phyloP scores from a whole-genome alignment of 208 protist genomes.

The Trypanosoma theileri region DNA sequence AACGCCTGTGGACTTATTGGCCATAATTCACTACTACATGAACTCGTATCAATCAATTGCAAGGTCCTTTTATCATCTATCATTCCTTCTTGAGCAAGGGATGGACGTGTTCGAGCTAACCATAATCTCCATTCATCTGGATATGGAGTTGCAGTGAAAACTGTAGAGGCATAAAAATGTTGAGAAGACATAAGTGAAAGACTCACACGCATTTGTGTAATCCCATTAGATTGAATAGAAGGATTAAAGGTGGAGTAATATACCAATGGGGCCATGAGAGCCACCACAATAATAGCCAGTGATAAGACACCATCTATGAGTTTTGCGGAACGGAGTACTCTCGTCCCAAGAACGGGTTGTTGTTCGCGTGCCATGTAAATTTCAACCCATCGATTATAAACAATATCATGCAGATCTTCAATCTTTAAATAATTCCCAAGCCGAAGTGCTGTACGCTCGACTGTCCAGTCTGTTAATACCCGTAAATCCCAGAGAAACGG shows the following conservation, averaged over 20 bases:
- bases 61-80: conserved; percentile 30
- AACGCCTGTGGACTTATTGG: conserved; percentile 48
- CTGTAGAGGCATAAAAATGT: conserved; percentile 51
- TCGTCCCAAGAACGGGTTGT: conserved; percentile 33
- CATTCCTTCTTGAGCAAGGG: conserved; percentile 36
- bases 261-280: conserved; percentile 74
- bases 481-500: conserved; percentile 84
- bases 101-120: conserved; percentile 59
- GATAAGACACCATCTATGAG: conserved; percentile 37
- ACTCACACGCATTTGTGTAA: conserved; percentile 35
- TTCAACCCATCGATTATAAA: conserved; percentile 45
- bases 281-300: conserved; percentile 55
- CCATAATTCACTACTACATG: conserved; percentile 62
- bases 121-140: conserved; percentile 40
- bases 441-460: conserved; percentile 61
- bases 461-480: conserved; percentile 78
- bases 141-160: conserved; percentile 26
- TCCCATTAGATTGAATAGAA: conserved; percentile 46
- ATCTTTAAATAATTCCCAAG: conserved; percentile 77
- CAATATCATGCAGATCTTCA: conserved; percentile 66
- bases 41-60: conserved; percentile 54
- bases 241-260: conserved; percentile 91
- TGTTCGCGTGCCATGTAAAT: conserved; percentile 20
- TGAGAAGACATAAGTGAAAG: conserved; percentile 58
- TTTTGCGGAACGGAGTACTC: conserved; percentile 43